phyloP scores from a whole-genome alignment of 2,329 filamentous ascomycete genomes.

The Sphaerulina vaccinii region DNA sequence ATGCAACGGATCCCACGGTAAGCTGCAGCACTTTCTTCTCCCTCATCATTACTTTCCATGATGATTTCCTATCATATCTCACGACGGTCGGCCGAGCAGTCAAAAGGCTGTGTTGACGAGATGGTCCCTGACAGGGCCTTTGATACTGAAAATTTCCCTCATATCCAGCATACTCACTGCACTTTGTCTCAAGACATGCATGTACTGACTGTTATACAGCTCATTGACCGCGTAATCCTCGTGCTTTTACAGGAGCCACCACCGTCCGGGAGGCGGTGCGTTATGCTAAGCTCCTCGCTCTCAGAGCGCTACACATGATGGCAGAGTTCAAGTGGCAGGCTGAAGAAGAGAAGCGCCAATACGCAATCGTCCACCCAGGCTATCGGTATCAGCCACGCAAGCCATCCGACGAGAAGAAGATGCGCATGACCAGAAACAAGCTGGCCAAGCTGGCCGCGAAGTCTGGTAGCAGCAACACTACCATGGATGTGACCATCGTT shows the following conservation, averaged over 20 bases:
- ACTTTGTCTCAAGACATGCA: background rate
- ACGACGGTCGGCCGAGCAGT: constrained; percentile 45
- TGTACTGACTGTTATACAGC: background rate
- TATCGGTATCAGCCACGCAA: constrained; percentile 36
- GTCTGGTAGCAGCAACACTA: constrained; percentile 15
- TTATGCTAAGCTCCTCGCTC: constrained; percentile 22
- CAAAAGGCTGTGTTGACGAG: constrained; percentile 41
- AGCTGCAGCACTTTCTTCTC: background rate
- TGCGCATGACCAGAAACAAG: constrained; percentile 38
- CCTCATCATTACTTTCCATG: constrained; percentile 24
- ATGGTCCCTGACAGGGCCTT: constrained; percentile 40
- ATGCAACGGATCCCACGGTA: constrained; percentile 4
- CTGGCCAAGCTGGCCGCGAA: constrained; percentile 26
- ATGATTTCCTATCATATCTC: constrained; percentile 39
- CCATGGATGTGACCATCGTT: constrained; percentile 5
- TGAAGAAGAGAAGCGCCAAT: constrained; percentile 14
- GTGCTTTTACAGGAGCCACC: constrained; percentile 17
- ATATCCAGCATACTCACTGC: background rate
- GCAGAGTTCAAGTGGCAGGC: constrained; percentile 8
- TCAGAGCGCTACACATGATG: constrained; percentile 4
- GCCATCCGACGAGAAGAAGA: constrained; percentile 17
- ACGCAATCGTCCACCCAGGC: constrained; percentile 18
- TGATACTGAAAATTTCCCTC: constrained; percentile 26
- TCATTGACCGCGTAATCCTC: too few relatives aligned
- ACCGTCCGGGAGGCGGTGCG: constrained; percentile 21